These are phyloP conservation scores for Dalbergia oliveri DNA, from an alignment of 306 rosid species.

Conservation along the genomic window DNA sequence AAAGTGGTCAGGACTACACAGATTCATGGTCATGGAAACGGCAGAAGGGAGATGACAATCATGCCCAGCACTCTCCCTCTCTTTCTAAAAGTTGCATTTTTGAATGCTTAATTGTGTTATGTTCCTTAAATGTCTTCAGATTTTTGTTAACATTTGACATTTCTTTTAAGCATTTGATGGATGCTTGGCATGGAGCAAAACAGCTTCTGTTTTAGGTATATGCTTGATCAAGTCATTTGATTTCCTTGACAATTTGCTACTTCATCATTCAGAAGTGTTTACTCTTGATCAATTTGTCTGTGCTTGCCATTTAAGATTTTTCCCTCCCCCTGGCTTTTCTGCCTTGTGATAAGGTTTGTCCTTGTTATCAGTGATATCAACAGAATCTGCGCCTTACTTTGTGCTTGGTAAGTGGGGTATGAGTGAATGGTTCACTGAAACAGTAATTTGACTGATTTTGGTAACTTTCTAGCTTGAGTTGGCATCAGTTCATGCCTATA, in stretches of 20 bases:
- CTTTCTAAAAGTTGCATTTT: neutral
- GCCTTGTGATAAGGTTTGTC: neutral
- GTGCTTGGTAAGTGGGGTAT: conserved; percentile 2
- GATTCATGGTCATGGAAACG: neutral
- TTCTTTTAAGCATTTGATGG: conserved; percentile 5
- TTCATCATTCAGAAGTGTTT: neutral
- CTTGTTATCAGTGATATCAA: conserved; percentile 20
- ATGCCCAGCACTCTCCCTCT: neutral
- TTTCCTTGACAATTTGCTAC: conserved; percentile 1
- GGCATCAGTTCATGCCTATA: neutral
- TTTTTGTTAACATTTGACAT: neutral
- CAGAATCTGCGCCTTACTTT: neutral
- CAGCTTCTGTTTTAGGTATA: conserved; percentile 2
- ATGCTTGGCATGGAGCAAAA: neutral
- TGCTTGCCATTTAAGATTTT: no score
- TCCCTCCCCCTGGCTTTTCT: neutral
- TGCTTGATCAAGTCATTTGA: conserved; percentile 5
- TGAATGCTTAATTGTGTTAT: conserved; percentile 5
- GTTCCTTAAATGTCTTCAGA: neutral
- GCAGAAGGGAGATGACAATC: conserved; percentile 16
- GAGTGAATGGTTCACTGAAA: conserved; percentile 12
- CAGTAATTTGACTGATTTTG: conserved; percentile 25
- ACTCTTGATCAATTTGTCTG: neutral
- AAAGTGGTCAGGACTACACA: neutral
- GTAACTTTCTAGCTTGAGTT: neutral